Base-by-base conservation (phyloP, 2,329 filamentous ascomycete species). In the Lasiodiplodia sp. region DNA sequence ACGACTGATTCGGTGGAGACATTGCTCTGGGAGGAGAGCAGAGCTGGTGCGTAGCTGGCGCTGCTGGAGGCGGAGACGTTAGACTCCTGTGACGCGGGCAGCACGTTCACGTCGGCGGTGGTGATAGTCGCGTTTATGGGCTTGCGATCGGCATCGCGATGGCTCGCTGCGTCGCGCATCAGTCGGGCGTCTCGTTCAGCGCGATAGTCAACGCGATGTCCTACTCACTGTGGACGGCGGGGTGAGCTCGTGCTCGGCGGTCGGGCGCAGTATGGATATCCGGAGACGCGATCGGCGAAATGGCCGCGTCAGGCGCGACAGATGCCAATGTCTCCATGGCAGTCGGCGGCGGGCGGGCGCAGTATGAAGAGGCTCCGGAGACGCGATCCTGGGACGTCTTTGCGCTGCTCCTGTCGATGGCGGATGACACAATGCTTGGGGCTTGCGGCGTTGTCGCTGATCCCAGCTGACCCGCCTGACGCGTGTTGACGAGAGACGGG, bases 21-120 rank as follows among this genome's bases (percentile, higher is more conserved):
- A 56, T 77, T 79, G 69, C 77, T 79, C 47, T 73, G 75, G 12
- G 74, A 76, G 11, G 74, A 76, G 14, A 75, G 73, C 68, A 79
- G 65, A 56, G 72, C 72, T 21, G 78, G 77, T 67, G 56, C 62
- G 47, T 64, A 64, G 65, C 65, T 68, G 55, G 76, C 78, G 68
- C 74, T 77, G 64, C 75, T 78, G 14, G 78, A 79, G 37, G 76
- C 71, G 18, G 78, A 80, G 6, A 75, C 67, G 57, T 73, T 70
- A 1, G 77, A 79, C 52, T 79, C 78, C 69, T 80, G 67, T 14
- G 57, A 64, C 23, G 52, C 67, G 51, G 57, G 57, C 23, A 49
- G 67, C 37, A 44, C 37, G 49, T 64, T 38, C 44, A 7, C 44
- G 44, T 47, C 44, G 56, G 49, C 18, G 56, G 49, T 58, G n/a